Conservation (phyloP, 2,329 filamentous ascomycete species). For the Fusarium nygamai region DNA sequence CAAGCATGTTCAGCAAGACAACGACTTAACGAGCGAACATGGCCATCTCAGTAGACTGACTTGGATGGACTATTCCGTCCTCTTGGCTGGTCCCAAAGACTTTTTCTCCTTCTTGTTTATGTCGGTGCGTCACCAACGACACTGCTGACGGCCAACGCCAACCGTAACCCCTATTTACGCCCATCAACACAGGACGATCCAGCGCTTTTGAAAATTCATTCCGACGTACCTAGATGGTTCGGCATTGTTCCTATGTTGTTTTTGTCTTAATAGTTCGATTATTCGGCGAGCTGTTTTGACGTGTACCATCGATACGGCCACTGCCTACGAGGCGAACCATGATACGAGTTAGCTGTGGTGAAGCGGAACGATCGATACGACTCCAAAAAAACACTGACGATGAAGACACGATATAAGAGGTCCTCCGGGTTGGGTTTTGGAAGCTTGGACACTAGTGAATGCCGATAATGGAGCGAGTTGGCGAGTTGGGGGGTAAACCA, state of each 20-base stretch:
- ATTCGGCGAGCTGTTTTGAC: neutral
- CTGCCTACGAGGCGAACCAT: neutral
- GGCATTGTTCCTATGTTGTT: fast-evolving
- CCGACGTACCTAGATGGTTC: fast-evolving
- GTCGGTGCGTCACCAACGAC: neutral
- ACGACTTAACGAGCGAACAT: neutral
- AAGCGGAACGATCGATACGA: neutral
- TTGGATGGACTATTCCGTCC: neutral
- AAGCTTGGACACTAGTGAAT: neutral
- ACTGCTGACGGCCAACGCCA: neutral
- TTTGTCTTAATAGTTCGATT: neutral
- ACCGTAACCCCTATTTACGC: slow-evolving; percentile 1
- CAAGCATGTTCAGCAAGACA: neutral
- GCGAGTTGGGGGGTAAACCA: neutral
- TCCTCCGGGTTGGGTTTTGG: neutral
- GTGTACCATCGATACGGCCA: neutral
- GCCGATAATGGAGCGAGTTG: neutral
- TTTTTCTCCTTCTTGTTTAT: neutral
- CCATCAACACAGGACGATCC: neutral
- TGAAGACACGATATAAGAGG: neutral
- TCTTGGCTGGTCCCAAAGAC: no score
- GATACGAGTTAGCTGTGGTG: neutral
- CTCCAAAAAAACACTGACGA: no score
- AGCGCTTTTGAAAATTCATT: neutral
- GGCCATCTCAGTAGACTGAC: neutral